phyloP scores from a whole-genome alignment of 129 eudicot species.

The Gnaphalium uliginosum region DNA sequence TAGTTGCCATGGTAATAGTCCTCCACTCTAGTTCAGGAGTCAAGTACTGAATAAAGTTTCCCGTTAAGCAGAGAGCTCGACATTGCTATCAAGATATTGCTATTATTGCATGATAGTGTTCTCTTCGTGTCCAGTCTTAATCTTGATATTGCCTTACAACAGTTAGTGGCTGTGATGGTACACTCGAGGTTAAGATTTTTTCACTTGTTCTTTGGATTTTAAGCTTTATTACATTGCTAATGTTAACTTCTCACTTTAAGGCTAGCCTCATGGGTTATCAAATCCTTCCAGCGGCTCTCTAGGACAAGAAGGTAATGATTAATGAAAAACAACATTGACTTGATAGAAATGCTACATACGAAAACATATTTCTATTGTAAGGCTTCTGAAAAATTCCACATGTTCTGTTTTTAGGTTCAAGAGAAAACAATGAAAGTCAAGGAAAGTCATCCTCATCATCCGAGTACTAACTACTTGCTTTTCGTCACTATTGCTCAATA shows the following conservation, averaged over 20 bases:
- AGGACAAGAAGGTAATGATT: conserved; percentile 42
- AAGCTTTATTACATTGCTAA: conserved; percentile 14
- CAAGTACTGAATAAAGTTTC: background rate
- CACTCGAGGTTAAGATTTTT: background rate
- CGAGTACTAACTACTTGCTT: conserved; percentile 51
- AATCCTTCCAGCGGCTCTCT: conserved; percentile 38
- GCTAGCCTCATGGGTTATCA: conserved; percentile 40
- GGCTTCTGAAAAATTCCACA: conserved; percentile 26
- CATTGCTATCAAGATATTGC: background rate
- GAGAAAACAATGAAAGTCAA: conserved; percentile 36
- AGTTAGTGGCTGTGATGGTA: background rate
- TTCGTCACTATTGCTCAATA: conserved; percentile 26
- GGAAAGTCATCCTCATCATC: conserved; percentile 43
- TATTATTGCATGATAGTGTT: background rate
- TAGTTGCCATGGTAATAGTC: background rate
- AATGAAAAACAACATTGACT: background rate
- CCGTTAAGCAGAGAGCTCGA: background rate
- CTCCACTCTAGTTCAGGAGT: background rate
- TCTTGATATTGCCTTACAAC: background rate
- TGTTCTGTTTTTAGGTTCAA: conserved; percentile 46
- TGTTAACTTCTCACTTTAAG: conserved; percentile 34
- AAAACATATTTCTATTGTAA: background rate
- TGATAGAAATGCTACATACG: conserved; percentile 16
- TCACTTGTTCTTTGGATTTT: background rate
- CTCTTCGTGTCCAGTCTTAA: background rate